phyloP scores from a whole-genome alignment of 441 rosid species.

The Aquilaria agallochum region DNA sequence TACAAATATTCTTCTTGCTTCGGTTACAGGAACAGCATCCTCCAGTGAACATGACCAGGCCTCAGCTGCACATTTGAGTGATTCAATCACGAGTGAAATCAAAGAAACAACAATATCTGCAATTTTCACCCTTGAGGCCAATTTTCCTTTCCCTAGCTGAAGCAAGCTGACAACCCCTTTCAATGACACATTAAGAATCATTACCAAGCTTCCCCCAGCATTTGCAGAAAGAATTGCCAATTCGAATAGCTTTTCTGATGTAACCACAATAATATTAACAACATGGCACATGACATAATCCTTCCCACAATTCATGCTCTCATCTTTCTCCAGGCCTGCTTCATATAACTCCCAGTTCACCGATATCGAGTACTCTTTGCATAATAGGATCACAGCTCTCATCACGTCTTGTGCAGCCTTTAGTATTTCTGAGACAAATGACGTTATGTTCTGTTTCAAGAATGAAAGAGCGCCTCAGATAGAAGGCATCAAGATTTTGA shows the following conservation, averaged over 20 bases:
- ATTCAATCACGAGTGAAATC: slow-evolving; percentile 52
- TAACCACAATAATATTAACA: slow-evolving; percentile 33
- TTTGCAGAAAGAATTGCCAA: slow-evolving; percentile 73
- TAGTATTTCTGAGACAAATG: slow-evolving; percentile 46
- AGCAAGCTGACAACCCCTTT: slow-evolving; percentile 87
- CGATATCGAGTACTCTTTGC: slow-evolving; percentile 49
- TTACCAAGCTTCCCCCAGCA: slow-evolving; percentile 79
- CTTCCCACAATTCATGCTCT: slow-evolving; percentile 23
- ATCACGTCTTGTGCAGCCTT: slow-evolving; percentile 57
- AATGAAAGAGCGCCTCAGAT: slow-evolving; percentile 8
- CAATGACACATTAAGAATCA: slow-evolving; percentile 88
- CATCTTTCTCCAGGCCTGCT: slow-evolving; percentile 24
- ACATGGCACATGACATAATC: slow-evolving; percentile 28
- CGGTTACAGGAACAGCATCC: slow-evolving; percentile 60
- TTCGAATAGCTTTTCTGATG: slow-evolving; percentile 57
- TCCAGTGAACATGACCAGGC: slow-evolving; percentile 59
- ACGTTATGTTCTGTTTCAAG: slow-evolving; percentile 45
- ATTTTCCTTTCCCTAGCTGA: slow-evolving; percentile 56
- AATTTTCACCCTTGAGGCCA: slow-evolving; percentile 40
- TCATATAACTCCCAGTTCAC: slow-evolving; percentile 29
- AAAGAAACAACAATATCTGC: slow-evolving; percentile 60
- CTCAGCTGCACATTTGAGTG: slow-evolving; percentile 65
- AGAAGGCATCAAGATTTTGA: background rate
- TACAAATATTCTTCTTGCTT: slow-evolving; percentile 78
- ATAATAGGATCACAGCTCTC: slow-evolving; percentile 51